A percentile compares a stretch with the other conserved stretches of the same genome.
These are phyloP conservation scores for Coleophoma cylindrospora DNA, from an alignment of 2,329 filamentous ascomycete species.

Conservation along the genomic window DNA sequence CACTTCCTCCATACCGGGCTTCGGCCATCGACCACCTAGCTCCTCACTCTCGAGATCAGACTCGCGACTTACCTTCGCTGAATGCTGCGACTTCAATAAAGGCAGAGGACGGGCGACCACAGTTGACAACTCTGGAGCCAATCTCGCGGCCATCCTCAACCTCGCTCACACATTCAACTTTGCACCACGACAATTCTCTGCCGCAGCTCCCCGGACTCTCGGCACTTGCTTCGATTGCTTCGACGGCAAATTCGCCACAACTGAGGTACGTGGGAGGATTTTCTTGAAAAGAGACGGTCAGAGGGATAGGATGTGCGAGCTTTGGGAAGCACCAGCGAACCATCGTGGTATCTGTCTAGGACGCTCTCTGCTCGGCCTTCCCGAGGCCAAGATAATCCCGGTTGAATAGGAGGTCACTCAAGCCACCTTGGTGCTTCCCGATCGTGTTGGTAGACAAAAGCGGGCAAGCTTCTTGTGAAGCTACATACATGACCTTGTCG, in stretches of 20 bases:
- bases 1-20: constrained; percentile 54
- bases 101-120: constrained; percentile 38
- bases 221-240: constrained; percentile 50
- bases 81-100: constrained; percentile 34
- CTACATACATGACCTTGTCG: too few relatives aligned
- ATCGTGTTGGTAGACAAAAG: too few relatives aligned
- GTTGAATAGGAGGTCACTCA: too few relatives aligned
- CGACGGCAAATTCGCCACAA: constrained; percentile 41
- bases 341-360: too few relatives aligned
- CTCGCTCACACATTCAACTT: constrained; percentile 38
- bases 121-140: constrained; percentile 41
- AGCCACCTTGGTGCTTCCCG: too few relatives aligned
- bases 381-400: too few relatives aligned
- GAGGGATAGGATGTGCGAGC: too few relatives aligned
- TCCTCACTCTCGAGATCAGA: constrained; percentile 42
- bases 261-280: constrained; percentile 37
- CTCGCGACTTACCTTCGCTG: constrained; percentile 38
- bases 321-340: too few relatives aligned
- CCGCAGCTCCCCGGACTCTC: constrained; percentile 49
- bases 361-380: too few relatives aligned
- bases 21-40: constrained; percentile 47
- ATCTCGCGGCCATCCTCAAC: constrained; percentile 49
- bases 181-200: constrained; percentile 33
- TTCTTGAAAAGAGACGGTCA: too few relatives aligned
- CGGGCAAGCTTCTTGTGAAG: too few relatives aligned